phyloP scores from a whole-genome alignment of 495 filamentous ascomycete genomes.

The Penicillium ucsense region DNA sequence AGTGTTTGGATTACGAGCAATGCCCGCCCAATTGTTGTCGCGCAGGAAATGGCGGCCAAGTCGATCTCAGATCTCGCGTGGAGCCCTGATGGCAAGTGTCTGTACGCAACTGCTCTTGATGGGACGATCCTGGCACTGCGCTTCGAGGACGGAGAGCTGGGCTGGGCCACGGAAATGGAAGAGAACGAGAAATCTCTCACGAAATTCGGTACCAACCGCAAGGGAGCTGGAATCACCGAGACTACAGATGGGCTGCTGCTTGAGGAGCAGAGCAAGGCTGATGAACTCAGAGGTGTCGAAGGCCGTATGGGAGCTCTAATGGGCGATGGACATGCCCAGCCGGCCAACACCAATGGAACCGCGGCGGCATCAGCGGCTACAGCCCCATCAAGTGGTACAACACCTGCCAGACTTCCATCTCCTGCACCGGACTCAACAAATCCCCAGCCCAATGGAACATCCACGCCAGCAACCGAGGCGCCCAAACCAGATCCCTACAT shows the following conservation, averaged over 20 bases:
- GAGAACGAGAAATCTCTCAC: slow-evolving; percentile 89
- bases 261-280: slow-evolving; percentile 86
- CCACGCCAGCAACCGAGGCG: slow-evolving; percentile 31
- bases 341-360: slow-evolving; percentile 33
- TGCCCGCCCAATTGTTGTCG: slow-evolving; percentile 76
- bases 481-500: slow-evolving; percentile 53
- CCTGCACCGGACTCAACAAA: slow-evolving; percentile 28
- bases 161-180: slow-evolving; percentile 61
- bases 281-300: slow-evolving; percentile 78
- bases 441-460: slow-evolving; percentile 31
- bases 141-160: slow-evolving; percentile 65
- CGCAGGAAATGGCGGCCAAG: slow-evolving; percentile 80
- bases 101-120: slow-evolving; percentile 81
- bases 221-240: slow-evolving; percentile 80
- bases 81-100: slow-evolving; percentile 80
- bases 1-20: slow-evolving; percentile 97
- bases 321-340: slow-evolving; percentile 54
- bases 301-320: slow-evolving; percentile 95
- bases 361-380: slow-evolving; percentile 15
- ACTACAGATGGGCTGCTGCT: slow-evolving; percentile 77
- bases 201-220: slow-evolving; percentile 81
- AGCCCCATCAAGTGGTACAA: slow-evolving; percentile 31
- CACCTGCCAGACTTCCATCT: slow-evolving; percentile 27
- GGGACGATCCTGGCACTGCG: slow-evolving; percentile 69
- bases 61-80: slow-evolving; percentile 90